Conservation (phyloP, 208 protist species). For the Leptomonas seymouri region DNA sequence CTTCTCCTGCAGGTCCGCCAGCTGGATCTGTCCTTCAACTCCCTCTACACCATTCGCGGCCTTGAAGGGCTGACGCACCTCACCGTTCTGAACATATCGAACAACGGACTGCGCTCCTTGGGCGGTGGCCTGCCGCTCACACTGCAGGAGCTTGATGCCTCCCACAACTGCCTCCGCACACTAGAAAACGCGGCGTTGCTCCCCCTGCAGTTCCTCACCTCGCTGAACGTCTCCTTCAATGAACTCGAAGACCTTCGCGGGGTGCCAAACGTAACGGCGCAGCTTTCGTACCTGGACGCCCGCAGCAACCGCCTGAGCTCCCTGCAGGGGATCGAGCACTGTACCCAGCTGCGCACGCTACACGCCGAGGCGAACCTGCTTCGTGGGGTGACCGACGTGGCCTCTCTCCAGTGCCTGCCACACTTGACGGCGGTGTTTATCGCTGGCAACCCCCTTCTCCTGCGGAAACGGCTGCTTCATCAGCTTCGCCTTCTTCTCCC, state of each 20-base stretch:
- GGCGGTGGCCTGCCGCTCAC: constrained; percentile 52
- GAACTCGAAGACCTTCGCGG: constrained; percentile 57
- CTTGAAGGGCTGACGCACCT: constrained; percentile 67
- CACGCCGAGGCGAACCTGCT: constrained; percentile 66
- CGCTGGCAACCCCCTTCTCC: constrained; percentile 63
- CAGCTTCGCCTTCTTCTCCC: constrained; percentile 51
- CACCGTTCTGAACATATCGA: constrained; percentile 63
- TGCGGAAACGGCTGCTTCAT: constrained; percentile 41
- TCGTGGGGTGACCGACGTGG: constrained; percentile 46
- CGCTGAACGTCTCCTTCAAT: constrained; percentile 77
- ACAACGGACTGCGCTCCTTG: constrained; percentile 67
- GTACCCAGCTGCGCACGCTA: constrained; percentile 47
- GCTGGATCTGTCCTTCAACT: constrained; percentile 78
- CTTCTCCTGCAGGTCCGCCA: constrained; percentile 38
- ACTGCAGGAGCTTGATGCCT: constrained; percentile 61
- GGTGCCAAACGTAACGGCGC: constrained; percentile 42
- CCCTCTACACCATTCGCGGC: constrained; percentile 49
- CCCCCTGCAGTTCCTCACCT: constrained; percentile 50
- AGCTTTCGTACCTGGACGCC: constrained; percentile 58
- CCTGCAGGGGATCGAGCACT: constrained; percentile 65
- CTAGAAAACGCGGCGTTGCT: constrained; percentile 57
- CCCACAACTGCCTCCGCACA: constrained; percentile 73
- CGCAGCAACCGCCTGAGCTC: constrained; percentile 57
- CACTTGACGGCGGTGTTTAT: constrained; percentile 44
- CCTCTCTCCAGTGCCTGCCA: constrained; percentile 34